Evolutionary conservation across 257 asterid species (phyloP), one percentile per base, ranked within the genome.

Genomic region (Lavandula angustifolia): DNA sequence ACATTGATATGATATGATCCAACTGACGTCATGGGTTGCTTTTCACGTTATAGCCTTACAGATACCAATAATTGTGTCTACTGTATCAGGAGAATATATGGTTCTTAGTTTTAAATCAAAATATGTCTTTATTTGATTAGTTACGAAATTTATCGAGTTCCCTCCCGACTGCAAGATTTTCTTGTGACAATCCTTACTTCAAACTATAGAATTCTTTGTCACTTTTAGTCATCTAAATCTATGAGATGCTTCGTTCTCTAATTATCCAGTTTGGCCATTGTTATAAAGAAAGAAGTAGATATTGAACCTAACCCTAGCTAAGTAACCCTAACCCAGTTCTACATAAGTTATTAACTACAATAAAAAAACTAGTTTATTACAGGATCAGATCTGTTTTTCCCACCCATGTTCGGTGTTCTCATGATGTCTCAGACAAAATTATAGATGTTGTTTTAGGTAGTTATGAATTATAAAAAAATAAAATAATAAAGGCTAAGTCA

Each of bases 291-390:
- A 47, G 54, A 48, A 65, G 59, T 27, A 56, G 48, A 47, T 9
- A 37, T 60, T 14, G 35, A 63, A 74, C 72, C 72, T 68, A 74
- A 69, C 48, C 72, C 76, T 54, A 71, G 17, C 37, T 18, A 16
- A 4, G 17, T 58, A 13, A 54, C 48, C 48, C 68, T 47, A 41
- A 40, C 56, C 69, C 60, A 29, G 14, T 22, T 47, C 18, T 58
- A 37, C 53, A 53, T 42, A 53, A 41, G 37, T 9, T 53, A 17
- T 35, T 61, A 2, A 7, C 40, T 31, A 17, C 4, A 6, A 11
- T n/a, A 12, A 6, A 43, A 50, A 9, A 11, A 8, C 5, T 31
- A 9, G 27, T 18, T 31, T 3, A 29, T 44, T 14, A n/a, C 14
- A 3, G 43, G 33, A 22, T 22, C 27, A 2, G 2, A 22, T 1